Evolutionary conservation across 1,139 yeast genomes (phyloP), one percentile per base, ranked within the genome.

Genomic region (Kurtzmaniella quercitrusa): DNA sequence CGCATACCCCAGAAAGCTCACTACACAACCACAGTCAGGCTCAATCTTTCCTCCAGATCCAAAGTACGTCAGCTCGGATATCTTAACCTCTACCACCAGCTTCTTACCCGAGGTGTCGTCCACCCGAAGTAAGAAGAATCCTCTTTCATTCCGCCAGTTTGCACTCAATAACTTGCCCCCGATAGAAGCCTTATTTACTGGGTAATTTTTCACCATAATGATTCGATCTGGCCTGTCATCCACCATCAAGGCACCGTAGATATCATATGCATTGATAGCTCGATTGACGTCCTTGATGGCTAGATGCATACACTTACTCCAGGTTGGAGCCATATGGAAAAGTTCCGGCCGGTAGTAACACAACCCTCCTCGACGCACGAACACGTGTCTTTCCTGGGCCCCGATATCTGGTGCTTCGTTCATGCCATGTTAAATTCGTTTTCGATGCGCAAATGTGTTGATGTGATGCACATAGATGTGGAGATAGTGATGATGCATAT

Each of bases 191-290:
- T 45, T 48, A 21, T 50, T 48, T 1, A 72, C 43, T 0, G 78
- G 78, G 52, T 70, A 66, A 46, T 73, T 73, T 2, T 55, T 53
- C 9, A 64, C 46, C 49, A 70, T 39, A 1, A 61, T 40, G 2
- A 59, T 53, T 12, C 50, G 49, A 1, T 55, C 42, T 1, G 18
- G 40, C 4, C 45, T 38, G 0, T 54, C 47, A 3, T 38, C 34
- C 11, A 44, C 38, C 1, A 58, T 67, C 3, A 43, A 41, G 10
- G 44, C 39, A 0, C 60, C 64, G 43, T 68, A 70, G 0, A 66
- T 45, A 0, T 49, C 50, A 2, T 49, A 34, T 1, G 63, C 45
- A 12, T 49, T 47, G 3, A 43, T 46, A 16, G 62, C 46, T 8
- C 48, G 33, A 9, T 50, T 34, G 4, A 70, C 43, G 46, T 70